phyloP scores from a whole-genome alignment of 768 basidiomycete genomes.

The Phylloporus rhodoxanthus region DNA sequence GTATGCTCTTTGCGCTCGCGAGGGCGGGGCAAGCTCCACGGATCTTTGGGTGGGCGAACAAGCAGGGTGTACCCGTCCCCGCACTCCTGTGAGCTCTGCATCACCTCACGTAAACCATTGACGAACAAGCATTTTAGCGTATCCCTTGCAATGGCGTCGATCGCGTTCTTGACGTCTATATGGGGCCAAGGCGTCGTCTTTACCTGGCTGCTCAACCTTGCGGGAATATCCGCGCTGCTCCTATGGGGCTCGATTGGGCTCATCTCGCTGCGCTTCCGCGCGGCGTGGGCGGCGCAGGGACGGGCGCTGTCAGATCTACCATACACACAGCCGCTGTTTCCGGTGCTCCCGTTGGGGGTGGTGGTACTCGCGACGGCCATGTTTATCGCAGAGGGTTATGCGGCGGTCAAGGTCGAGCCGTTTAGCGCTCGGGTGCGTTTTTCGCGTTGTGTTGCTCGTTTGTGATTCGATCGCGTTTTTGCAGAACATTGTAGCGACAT shows the following conservation, averaged over 20 bases:
- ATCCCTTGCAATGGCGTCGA: constrained; percentile 41
- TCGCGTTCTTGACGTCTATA: constrained; percentile 54
- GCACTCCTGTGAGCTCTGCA: constrained; percentile 41
- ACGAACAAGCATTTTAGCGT: constrained; percentile 28
- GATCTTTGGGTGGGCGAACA: constrained; percentile 59
- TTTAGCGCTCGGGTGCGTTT: constrained; percentile 37
- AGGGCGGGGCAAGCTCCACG: constrained; percentile 59
- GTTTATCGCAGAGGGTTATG: constrained; percentile 53
- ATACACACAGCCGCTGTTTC: constrained; percentile 51
- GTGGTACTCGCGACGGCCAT: constrained; percentile 45
- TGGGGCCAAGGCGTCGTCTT: constrained; percentile 54
- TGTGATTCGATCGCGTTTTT: background rate
- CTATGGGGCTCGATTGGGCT: constrained; percentile 58
- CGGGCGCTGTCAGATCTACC: constrained; percentile 49
- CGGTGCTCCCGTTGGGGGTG: constrained; percentile 46
- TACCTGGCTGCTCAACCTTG: constrained; percentile 56
- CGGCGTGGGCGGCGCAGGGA: constrained; percentile 52
- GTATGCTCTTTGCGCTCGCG: constrained; percentile 57
- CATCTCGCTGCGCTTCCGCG: constrained; percentile 56
- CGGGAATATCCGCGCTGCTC: constrained; percentile 60
- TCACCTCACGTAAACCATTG: constrained; percentile 3
- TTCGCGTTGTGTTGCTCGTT: background rate
- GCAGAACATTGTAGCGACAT: constrained; percentile 52
- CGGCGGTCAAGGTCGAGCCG: constrained; percentile 40
- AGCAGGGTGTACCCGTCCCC: constrained; percentile 57